Percentiles rank a stretch among this genome's conserved stretches.
Evolutionary conservation across 345 rosid genomes (phyloP).

Genomic region (Syzygium grande): DNA sequence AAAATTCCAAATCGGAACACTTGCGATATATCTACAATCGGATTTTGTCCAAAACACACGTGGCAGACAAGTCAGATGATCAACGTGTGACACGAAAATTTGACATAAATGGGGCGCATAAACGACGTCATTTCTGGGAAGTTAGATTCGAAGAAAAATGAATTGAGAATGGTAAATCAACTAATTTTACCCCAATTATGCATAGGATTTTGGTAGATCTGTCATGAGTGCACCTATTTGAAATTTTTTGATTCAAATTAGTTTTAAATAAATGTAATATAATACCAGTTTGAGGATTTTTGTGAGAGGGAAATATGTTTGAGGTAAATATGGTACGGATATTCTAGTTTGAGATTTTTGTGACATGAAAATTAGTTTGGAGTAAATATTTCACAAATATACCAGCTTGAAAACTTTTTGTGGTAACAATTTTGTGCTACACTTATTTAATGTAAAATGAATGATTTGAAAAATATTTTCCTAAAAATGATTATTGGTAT

Average conservation of each 20-base stretch:
- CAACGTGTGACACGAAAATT: fast-evolving
- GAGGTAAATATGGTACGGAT: background rate
- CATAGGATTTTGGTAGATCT: background rate
- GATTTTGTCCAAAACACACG: background rate
- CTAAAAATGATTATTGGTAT: too few relatives aligned
- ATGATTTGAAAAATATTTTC: background rate
- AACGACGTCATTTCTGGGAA: background rate
- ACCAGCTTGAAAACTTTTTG: fast-evolving
- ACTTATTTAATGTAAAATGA: background rate
- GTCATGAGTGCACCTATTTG: background rate
- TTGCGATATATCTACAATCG: background rate
- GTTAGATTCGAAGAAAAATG: background rate
- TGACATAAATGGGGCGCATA: background rate
- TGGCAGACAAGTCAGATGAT: background rate
- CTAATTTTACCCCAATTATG: background rate
- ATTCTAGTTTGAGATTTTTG: background rate
- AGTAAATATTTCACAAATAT: background rate
- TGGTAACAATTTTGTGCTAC: background rate
- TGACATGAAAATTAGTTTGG: background rate
- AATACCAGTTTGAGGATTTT: background rate
- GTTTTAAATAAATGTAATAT: too few relatives aligned
- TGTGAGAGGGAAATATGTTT: background rate
- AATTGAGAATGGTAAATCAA: background rate
- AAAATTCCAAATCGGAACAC: background rate
- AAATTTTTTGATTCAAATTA: background rate